A percentile compares a stretch with the other conserved stretches of the same genome.
Conservation (phyloP, 2,329 filamentous ascomycete genomes). For the Ophiostoma quercus region DNA sequence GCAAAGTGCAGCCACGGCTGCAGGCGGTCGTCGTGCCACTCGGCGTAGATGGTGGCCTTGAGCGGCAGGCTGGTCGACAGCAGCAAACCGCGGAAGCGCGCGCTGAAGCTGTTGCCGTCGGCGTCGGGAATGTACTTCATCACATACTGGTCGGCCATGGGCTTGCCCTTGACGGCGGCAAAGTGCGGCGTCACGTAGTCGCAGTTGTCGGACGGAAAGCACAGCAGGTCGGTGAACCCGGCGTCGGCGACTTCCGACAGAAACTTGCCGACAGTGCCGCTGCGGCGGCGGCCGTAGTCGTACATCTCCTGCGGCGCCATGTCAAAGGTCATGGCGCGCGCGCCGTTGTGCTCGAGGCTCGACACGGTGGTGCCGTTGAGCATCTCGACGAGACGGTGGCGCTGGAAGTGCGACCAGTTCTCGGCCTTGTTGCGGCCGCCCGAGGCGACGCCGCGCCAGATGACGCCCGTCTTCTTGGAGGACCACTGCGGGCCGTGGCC, state of each 20-base stretch:
- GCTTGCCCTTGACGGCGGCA: slow-evolving; percentile 32
- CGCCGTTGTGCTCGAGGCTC: slow-evolving; percentile 40
- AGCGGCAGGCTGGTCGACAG: slow-evolving; percentile 60
- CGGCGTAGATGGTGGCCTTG: slow-evolving; percentile 66
- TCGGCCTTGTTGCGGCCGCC: slow-evolving; percentile 49
- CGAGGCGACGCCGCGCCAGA: slow-evolving; percentile 63
- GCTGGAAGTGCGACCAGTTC: slow-evolving; percentile 64
- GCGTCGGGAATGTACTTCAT: slow-evolving; percentile 65
- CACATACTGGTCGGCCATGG: slow-evolving; percentile 47
- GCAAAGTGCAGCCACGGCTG: slow-evolving; percentile 68
- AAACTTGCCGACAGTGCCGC: slow-evolving; percentile 40
- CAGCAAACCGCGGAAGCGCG: slow-evolving; percentile 59
- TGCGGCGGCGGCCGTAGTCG: slow-evolving; percentile 37
- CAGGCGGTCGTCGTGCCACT: slow-evolving; percentile 69
- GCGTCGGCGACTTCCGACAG: slow-evolving; percentile 39
- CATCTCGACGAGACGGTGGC: slow-evolving; percentile 66
- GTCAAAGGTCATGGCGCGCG: slow-evolving; percentile 45
- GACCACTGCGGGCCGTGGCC: slow-evolving; percentile 54
- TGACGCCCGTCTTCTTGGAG: slow-evolving; percentile 49
- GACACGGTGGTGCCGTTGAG: slow-evolving; percentile 57
- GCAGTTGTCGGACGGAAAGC: slow-evolving; percentile 36
- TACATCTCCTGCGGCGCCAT: slow-evolving; percentile 43
- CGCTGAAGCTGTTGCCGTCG: slow-evolving; percentile 63
- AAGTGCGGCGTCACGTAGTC: slow-evolving; percentile 39
- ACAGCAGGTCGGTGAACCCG: slow-evolving; percentile 43